Evolutionary conservation across 257 asterid species (phyloP).

Genomic region (Lavandula angustifolia): DNA sequence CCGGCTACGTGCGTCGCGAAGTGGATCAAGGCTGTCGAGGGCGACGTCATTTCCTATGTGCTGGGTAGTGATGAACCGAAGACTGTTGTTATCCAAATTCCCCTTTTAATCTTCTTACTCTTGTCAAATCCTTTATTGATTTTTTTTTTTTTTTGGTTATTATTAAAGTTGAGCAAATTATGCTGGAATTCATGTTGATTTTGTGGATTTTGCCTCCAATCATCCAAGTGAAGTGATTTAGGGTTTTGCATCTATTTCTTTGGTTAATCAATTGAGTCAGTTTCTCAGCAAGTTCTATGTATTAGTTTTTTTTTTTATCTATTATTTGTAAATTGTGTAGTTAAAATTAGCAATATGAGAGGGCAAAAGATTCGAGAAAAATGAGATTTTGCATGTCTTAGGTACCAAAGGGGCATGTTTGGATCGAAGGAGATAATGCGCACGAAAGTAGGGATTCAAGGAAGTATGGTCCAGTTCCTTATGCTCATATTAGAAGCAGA

Average conservation of each 20-base stretch:
- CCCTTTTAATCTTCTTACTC: neutral
- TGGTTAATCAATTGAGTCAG: neutral
- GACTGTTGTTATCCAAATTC: constrained; percentile 30
- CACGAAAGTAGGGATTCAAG: constrained; percentile 61
- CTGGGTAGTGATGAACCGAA: constrained; percentile 38
- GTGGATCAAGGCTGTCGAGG: constrained; percentile 67
- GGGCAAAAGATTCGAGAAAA: neutral
- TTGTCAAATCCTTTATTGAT: too few species aligned
- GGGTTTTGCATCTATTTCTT: constrained; percentile 6
- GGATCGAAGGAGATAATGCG: constrained; percentile 79
- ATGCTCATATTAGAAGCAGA: constrained; percentile 58
- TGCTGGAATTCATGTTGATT: neutral
- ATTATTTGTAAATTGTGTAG: neutral
- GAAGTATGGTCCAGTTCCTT: constrained; percentile 77
- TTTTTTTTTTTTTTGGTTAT: neutral
- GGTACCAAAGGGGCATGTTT: constrained; percentile 85
- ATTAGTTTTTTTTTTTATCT: neutral
- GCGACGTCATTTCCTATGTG: constrained; percentile 57
- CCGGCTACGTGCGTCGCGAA: constrained; percentile 56
- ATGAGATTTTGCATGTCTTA: constrained; percentile 23
- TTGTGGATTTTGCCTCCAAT: neutral
- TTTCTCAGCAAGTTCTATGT: neutral
- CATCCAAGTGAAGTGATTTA: neutral
- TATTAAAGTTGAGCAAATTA: neutral
- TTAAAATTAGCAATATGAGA: neutral